phyloP scores from a whole-genome alignment of 1,139 yeast species.

The Kodamaea arcana region DNA sequence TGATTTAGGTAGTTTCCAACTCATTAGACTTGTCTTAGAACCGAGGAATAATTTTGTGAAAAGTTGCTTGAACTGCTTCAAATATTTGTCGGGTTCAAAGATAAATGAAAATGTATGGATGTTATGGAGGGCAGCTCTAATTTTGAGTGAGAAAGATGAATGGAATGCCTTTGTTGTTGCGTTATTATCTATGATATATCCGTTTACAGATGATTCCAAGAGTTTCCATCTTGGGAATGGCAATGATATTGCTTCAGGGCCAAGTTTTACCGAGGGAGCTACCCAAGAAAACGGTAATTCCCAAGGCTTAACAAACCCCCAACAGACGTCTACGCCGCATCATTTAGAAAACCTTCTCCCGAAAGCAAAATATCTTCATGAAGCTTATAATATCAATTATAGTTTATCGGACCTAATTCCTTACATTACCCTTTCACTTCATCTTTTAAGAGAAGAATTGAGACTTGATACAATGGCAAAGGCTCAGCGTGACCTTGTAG shows the following conservation, averaged over 20 bases:
- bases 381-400: constrained; percentile 27
- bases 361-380: constrained; percentile 30
- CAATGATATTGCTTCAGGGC: constrained; percentile 5
- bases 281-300: too few species aligned
- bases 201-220: constrained; percentile 26
- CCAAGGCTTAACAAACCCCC: too few species aligned
- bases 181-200: constrained; percentile 45
- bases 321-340: constrained; percentile 17
- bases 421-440: constrained; percentile 64
- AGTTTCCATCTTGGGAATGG: too few species aligned
- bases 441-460: constrained; percentile 72
- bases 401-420: constrained; percentile 51
- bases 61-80: constrained; percentile 46
- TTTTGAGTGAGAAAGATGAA: constrained; percentile 45
- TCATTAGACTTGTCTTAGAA: constrained; percentile 35
- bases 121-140: constrained; percentile 59
- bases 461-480: constrained; percentile 51
- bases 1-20: constrained; percentile 21
- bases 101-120: constrained; percentile 57
- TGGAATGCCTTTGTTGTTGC: constrained; percentile 63
- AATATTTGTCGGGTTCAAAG: constrained; percentile 54
- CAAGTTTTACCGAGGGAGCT: too few species aligned
- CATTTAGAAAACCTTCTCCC: constrained; percentile 39
- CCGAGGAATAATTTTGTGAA: constrained; percentile 46
- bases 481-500: constrained; percentile 36